Evolutionary conservation across 2,329 filamentous ascomycete species (phyloP).

Genomic region (Alternaria angustiovoidea): DNA sequence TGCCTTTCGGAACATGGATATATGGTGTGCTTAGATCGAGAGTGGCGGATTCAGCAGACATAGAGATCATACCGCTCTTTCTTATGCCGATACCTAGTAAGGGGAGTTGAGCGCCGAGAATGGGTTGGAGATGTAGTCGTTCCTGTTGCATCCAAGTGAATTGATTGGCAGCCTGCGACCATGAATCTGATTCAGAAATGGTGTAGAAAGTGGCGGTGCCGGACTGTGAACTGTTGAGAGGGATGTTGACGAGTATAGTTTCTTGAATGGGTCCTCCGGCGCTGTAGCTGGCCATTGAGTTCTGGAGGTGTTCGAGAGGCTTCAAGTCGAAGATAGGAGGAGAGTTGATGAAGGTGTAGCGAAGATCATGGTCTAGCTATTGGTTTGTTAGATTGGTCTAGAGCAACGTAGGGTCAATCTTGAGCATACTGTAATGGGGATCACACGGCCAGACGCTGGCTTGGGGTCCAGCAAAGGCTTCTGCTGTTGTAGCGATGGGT

Average conservation of each 20-base stretch:
- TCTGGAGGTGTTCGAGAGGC: conserved; percentile 9
- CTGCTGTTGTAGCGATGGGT: conserved; percentile 13
- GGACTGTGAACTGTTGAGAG: background rate
- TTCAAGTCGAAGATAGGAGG: background rate
- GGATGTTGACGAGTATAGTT: conserved; percentile 9
- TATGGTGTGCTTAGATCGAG: conserved; percentile 26
- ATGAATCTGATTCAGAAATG: background rate
- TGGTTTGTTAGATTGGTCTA: background rate
- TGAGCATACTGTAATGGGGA: conserved; percentile 6
- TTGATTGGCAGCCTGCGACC: background rate
- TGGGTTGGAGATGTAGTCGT: background rate
- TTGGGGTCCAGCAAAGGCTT: conserved; percentile 11
- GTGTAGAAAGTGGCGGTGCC: conserved; percentile 8
- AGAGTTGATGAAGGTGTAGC: conserved; percentile 10
- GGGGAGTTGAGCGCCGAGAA: conserved; percentile 7
- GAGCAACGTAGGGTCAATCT: background rate
- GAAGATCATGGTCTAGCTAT: conserved; percentile 15
- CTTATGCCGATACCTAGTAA: conserved; percentile 23
- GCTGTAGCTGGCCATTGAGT: background rate
- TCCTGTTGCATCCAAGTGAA: conserved; percentile 5
- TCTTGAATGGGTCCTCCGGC: background rate
- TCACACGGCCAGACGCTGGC: background rate
- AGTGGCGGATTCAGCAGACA: conserved; percentile 7
- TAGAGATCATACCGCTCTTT: conserved; percentile 26
- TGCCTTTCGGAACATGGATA: conserved; percentile 17